Evolutionary conservation across 345 rosid genomes (phyloP), one percentile per base, ranked within the genome.

Genomic region (Hibiscus tridactylites): DNA sequence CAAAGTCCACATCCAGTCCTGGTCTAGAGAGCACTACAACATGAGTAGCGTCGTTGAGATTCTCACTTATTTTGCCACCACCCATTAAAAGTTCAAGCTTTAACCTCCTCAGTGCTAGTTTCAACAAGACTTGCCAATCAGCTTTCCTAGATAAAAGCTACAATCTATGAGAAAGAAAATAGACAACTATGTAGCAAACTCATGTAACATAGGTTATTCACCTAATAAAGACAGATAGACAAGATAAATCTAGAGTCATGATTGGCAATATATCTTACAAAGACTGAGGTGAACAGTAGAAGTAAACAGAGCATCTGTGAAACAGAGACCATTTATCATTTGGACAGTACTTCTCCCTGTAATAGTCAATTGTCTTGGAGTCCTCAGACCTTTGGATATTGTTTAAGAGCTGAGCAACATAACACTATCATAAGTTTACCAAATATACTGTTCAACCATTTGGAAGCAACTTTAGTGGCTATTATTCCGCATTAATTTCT

Each of bases 281-380:
- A 73, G 82, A 74, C 78, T 78, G 73, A 70, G 58, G 13, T 63
- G 80, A 73, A 56, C 71, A 35, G 79, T 77, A 76, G 70, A 95
- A 85, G 85, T 84, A 86, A 73, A 88, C 71, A 72, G 82, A 81
- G 88, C 97, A 90, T 70, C 90, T 90, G 28, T 74, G 76, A 68
- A 92, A 85, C 76, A 69, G 70, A 75, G 85, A 85, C 97, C 97
- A 95, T 76, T 74, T 88, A 71, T 87, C 86, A 66, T 83, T 76
- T n/a, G 97, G 93, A 79, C 88, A 83, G 71, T 83, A 78, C 85
- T 88, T 92, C 66, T 83, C 82, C 88, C 79, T 92, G 61, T 81
- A 85, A 79, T 84, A 72, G 44, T 86, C 87, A 26, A 89, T 74
- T 28, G 72, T 66, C 24, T 77, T 80, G 68, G 80, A 61, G 66